Percentiles rank a stretch among this genome's conserved stretches.
phyloP scores from a whole-genome alignment of 495 filamentous ascomycete species.

The Bathelium albidoporum region DNA sequence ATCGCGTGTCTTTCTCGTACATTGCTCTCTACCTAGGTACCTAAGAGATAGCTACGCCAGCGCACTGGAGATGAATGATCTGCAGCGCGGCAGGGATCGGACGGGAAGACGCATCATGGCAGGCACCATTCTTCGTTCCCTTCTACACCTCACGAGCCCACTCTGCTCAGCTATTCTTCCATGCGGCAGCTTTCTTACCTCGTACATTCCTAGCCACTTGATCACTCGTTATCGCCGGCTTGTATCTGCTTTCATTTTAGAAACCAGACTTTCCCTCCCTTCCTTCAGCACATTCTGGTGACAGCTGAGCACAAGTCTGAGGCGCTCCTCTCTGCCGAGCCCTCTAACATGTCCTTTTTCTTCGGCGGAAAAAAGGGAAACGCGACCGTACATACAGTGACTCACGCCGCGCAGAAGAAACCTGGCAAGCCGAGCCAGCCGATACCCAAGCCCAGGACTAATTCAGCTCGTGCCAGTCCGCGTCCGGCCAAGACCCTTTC shows the following conservation, averaged over 20 bases:
- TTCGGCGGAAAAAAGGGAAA: constrained; percentile 1
- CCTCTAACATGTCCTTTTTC: neutral
- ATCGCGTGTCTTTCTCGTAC: neutral
- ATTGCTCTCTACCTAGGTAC: no score
- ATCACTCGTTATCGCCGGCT: no score
- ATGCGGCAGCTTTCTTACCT: neutral
- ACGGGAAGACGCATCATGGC: constrained; percentile 1
- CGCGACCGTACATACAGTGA: neutral
- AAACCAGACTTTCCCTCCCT: neutral
- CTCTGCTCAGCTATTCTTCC: no score
- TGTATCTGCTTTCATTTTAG: no score
- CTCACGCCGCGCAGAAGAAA: neutral
- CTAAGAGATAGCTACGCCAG: no score
- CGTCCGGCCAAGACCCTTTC: neutral
- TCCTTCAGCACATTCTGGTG: neutral
- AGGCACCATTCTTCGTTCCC: neutral
- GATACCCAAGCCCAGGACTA: neutral
- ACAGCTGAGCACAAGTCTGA: neutral
- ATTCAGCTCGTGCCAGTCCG: neutral
- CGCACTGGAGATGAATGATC: no score
- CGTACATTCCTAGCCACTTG: neutral
- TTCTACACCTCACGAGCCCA: neutral
- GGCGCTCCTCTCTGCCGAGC: neutral
- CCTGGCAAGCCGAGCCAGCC: neutral
- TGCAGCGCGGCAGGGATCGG: neutral